phyloP scores from a whole-genome alignment of 1,284 basidiomycete species.

The Ganoderma multipileum region DNA sequence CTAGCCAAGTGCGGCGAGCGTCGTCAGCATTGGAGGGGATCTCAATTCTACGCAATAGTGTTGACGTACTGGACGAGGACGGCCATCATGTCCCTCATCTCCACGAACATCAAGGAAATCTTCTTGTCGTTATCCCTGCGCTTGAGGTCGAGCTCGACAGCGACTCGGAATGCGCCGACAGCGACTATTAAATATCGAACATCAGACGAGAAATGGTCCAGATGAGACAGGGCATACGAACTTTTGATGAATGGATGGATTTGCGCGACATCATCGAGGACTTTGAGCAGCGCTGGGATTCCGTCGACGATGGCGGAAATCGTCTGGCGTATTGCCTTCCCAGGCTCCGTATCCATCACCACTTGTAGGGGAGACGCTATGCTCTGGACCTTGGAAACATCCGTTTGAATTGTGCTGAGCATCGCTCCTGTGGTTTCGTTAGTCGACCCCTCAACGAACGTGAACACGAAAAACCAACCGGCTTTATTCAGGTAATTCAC shows the following conservation, averaged over 20 bases:
- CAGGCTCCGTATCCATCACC: slow-evolving; percentile 3
- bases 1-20: not conserved
- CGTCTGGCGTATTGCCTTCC: slow-evolving; percentile 8
- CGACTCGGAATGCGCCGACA: slow-evolving; percentile 51
- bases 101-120: slow-evolving; percentile 45
- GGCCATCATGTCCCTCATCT: slow-evolving; percentile 54
- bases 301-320: slow-evolving; percentile 30
- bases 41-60: not conserved
- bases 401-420: not conserved
- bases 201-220: not conserved
- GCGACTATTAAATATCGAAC: slow-evolving; percentile 40
- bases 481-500: not conserved
- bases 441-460: not conserved
- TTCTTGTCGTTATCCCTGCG: slow-evolving; percentile 52
- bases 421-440: not conserved
- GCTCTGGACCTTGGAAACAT: slow-evolving; percentile 8
- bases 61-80: slow-evolving; percentile 47
- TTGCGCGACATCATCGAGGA: slow-evolving; percentile 35
- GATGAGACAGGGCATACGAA: not conserved
- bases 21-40: not conserved
- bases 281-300: slow-evolving; percentile 34
- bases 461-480: not conserved
- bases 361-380: slow-evolving; percentile 4
- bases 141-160: slow-evolving; percentile 47
- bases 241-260: slow-evolving; percentile 38